Base-by-base conservation (phyloP, 345 rosid genomes). In the Melaleuca quinquenervia region DNA sequence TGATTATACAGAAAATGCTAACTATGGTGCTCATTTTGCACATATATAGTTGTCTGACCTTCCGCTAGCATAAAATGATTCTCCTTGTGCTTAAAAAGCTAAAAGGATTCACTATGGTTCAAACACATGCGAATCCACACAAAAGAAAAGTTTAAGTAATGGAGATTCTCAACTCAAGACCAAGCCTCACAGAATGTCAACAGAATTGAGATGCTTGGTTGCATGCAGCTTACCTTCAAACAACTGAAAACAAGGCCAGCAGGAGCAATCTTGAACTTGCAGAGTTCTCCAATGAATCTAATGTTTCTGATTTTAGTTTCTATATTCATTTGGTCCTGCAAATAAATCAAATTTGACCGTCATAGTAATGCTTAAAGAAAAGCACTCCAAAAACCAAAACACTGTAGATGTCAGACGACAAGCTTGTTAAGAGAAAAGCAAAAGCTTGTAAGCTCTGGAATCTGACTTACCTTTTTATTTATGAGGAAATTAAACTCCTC, bases 281-380 rank as follows among this genome's bases (percentile, higher is more conserved):
- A 95, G 83, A 96, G 97, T 88, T 98, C 99, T 87, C 98, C 99
- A 89, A 98, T 93, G 89, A 98, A 98, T 89, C 99, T 96, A 84
- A 95, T 96, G 91, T 98, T 98, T 90, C 98, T 93, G 89, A 96
- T 96, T 91, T 96, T 96, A 36, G 99, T 95, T 92, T 98, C 99
- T 29, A 98, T 98, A 83, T 96, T 98, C 99, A 96, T 98, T 94
- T 98, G 99, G 92, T 98, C 99, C 99, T 96, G 96, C 84, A 91
- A 90, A 70, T 76, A 88, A 88, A 86, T 70, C 24, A 6, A 70
- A 70, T 70, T 70, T 70, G 78, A 70, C 78, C 12, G 10, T 70
- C 78, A 70, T 70, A 32, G 48, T 70, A 70, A 70, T 18, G 82
- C 44, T 76, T 50, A 51, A 82, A 50, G 82, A 76, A 48, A 48